phyloP scores from a whole-genome alignment of 306 rosid species.

The Acacia confusa region DNA sequence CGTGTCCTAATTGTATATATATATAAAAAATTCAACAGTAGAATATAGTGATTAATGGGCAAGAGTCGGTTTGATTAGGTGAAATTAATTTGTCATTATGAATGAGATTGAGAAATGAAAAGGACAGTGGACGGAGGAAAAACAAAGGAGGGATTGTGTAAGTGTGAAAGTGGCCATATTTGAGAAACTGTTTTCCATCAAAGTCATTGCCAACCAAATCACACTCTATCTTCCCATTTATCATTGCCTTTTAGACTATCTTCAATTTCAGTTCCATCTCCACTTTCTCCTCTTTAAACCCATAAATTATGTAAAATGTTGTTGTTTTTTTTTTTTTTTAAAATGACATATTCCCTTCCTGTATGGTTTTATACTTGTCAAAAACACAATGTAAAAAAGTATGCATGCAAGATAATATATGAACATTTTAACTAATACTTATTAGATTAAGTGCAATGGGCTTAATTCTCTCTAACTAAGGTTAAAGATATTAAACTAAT shows the following conservation, averaged over 20 bases:
- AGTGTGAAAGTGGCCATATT: neutral
- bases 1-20: too few relatives aligned
- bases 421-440: too few relatives aligned
- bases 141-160: neutral
- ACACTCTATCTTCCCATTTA: slow-evolving; percentile 20
- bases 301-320: neutral
- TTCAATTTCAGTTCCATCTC: slow-evolving; percentile 7
- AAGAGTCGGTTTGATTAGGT: neutral
- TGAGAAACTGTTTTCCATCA: neutral
- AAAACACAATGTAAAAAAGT: too few relatives aligned
- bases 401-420: too few relatives aligned
- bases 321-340: too few relatives aligned
- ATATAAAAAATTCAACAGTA: too few relatives aligned
- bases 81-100: neutral
- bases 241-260: slow-evolving; percentile 35
- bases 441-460: too few relatives aligned
- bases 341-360: neutral
- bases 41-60: neutral
- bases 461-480: too few relatives aligned
- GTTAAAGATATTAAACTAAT: too few relatives aligned
- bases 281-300: neutral
- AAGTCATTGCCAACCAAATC: slow-evolving; percentile 31
- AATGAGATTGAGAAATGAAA: neutral
- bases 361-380: neutral
- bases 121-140: neutral